These are phyloP conservation scores for Mrakia gelida DNA, from an alignment of 768 basidiomycete species.

Conservation along the genomic window DNA sequence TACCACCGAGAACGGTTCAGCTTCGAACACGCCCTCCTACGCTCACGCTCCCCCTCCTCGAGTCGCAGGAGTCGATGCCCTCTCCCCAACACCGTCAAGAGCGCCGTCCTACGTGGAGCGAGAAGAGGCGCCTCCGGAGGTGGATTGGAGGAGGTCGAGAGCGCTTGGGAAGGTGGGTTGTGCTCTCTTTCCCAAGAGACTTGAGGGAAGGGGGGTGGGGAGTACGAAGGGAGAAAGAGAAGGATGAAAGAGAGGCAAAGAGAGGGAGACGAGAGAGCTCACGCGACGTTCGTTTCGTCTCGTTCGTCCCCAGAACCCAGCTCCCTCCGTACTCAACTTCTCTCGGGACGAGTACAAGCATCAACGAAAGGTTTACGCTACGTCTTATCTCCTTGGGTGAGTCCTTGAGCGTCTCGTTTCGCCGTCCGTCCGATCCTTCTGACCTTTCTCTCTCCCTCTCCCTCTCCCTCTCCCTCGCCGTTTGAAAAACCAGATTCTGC, in stretches of 20 bases:
- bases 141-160: background rate
- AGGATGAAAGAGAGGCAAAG: background rate
- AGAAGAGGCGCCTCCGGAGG: background rate
- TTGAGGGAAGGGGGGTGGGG: too few relatives aligned
- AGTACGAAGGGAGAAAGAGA: background rate
- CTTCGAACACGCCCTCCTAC: background rate
- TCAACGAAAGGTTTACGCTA: background rate
- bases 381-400: background rate
- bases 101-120: background rate
- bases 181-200: too few relatives aligned
- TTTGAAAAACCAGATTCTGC: background rate
- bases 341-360: background rate
- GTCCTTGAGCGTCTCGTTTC: background rate
- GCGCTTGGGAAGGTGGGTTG: background rate
- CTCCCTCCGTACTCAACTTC: constrained; percentile 6
- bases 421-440: background rate
- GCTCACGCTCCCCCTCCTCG: background rate
- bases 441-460: background rate
- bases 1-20: background rate
- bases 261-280: background rate
- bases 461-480: background rate
- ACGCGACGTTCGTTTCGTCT: background rate
- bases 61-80: background rate
- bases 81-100: background rate
- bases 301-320: background rate